phyloP scores from a whole-genome alignment of 192 early-diverging fungal species.

The Kickxella alabastrina region DNA sequence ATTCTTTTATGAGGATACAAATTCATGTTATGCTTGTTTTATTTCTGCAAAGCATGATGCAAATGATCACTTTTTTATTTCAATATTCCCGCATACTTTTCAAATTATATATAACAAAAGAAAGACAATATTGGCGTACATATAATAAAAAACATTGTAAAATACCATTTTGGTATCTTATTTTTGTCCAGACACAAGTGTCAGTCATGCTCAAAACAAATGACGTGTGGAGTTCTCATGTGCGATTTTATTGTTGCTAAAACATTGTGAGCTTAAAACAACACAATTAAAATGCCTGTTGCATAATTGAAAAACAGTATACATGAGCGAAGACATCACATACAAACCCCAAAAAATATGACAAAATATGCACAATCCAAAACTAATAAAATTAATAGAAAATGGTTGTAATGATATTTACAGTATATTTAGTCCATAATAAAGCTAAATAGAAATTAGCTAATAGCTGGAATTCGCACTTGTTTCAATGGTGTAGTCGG shows the following conservation, averaged over 20 bases:
- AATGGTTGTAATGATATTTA: no score
- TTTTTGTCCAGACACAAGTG: not conserved
- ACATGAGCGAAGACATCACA: not conserved
- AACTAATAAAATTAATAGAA: no score
- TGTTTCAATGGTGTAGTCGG: no score
- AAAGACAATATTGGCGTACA: no score
- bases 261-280: not conserved
- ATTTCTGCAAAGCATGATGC: no score
- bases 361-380: not conserved
- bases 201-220: not conserved
- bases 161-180: not conserved
- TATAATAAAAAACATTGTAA: not conserved
- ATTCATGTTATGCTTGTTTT: no score
- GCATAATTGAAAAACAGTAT: not conserved
- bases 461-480: no score
- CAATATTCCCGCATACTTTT: not conserved
- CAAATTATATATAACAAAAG: not conserved
- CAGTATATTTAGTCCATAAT: no score
- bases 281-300: not conserved
- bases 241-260: not conserved
- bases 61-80: constrained; percentile 1
- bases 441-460: no score
- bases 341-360: not conserved
- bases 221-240: no score
- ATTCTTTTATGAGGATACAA: not conserved